A percentile compares a stretch with the other conserved stretches of the same genome.
Evolutionary conservation across 139 green algal genomes (phyloP).

Genomic region (Diplosphaera chodatii): DNA sequence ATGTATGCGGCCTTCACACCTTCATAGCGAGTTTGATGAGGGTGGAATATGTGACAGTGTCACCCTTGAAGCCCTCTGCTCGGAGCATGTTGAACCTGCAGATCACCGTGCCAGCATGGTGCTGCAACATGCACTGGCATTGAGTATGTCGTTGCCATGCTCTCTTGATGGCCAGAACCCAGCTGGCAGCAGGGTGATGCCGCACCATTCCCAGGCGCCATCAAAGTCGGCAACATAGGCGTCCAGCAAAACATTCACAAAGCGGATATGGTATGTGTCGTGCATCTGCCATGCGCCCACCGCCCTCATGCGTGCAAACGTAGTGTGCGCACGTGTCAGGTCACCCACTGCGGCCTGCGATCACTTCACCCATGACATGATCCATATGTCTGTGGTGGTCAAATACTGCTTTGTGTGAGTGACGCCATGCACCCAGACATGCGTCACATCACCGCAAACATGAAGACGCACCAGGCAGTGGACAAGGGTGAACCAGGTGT

Average conservation of each 20-base stretch:
- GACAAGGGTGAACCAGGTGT: not conserved
- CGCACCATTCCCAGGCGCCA: slow-evolving; percentile 17
- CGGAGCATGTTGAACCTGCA: slow-evolving; percentile 30
- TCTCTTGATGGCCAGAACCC: no score
- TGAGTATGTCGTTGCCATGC: no score
- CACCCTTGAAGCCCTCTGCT: slow-evolving; percentile 21
- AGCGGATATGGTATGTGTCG: slow-evolving; percentile 9
- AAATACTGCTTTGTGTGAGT: no score
- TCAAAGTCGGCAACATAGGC: slow-evolving; percentile 10
- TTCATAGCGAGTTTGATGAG: slow-evolving; percentile 51
- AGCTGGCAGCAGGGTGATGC: no score
- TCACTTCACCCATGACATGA: no score
- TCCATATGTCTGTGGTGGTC: no score
- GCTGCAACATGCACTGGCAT: no score
- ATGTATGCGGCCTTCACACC: no score
- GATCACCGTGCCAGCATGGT: no score
- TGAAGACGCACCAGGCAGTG: not conserved
- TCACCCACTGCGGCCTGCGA: not conserved
- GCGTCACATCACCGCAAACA: no score
- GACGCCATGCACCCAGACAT: no score
- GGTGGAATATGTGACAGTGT: slow-evolving; percentile 52
- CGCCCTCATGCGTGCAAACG: slow-evolving; percentile 16
- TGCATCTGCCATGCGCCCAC: slow-evolving; percentile 8
- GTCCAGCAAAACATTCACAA: slow-evolving; percentile 30
- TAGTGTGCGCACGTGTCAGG: not conserved